These are phyloP conservation scores for Fusarium heterosporum DNA, from an alignment of 2,329 filamentous ascomycete genomes.

Conservation along the genomic window DNA sequence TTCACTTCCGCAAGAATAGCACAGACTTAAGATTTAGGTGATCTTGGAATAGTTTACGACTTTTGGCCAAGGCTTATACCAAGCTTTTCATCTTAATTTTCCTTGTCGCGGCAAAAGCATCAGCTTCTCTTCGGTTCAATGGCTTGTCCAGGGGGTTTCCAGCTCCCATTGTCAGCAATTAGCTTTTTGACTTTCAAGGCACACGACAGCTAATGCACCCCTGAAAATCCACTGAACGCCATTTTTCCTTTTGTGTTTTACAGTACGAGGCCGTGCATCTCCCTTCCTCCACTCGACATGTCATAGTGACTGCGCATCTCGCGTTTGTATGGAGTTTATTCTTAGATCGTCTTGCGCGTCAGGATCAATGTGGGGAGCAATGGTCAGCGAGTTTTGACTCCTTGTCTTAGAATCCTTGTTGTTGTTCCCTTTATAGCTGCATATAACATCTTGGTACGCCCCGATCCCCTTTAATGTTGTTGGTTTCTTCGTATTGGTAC, in stretches of 20 bases:
- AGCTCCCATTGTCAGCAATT: slow-evolving; percentile 10
- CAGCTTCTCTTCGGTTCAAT: neutral
- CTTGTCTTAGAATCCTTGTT: slow-evolving; percentile 29
- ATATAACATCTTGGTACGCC: slow-evolving; percentile 30
- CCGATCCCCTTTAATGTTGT: neutral
- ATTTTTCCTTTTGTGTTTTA: neutral
- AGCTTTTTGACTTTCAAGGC: slow-evolving; percentile 4
- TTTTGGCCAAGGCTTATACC: neutral
- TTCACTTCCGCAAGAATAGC: slow-evolving; percentile 1
- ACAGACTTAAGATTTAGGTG: neutral
- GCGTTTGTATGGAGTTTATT: slow-evolving; percentile 28
- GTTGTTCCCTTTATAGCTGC: slow-evolving; percentile 2
- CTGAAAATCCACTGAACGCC: slow-evolving; percentile 19
- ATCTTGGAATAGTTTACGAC: slow-evolving; percentile 7
- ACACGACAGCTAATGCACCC: slow-evolving; percentile 13
- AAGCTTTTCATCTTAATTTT: slow-evolving; percentile 15
- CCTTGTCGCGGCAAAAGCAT: neutral
- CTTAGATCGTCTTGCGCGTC: slow-evolving; percentile 35
- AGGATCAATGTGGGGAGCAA: slow-evolving; percentile 28
- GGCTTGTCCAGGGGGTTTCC: slow-evolving; percentile 23
- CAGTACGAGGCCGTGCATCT: slow-evolving; percentile 26
- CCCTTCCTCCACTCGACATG: slow-evolving; percentile 17
- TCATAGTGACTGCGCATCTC: slow-evolving; percentile 26
- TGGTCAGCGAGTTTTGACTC: slow-evolving; percentile 26
- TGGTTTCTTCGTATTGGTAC: slow-evolving; percentile 1